Evolutionary conservation across 306 rosid genomes (phyloP).

Genomic region (Echinosophora koreensis): DNA sequence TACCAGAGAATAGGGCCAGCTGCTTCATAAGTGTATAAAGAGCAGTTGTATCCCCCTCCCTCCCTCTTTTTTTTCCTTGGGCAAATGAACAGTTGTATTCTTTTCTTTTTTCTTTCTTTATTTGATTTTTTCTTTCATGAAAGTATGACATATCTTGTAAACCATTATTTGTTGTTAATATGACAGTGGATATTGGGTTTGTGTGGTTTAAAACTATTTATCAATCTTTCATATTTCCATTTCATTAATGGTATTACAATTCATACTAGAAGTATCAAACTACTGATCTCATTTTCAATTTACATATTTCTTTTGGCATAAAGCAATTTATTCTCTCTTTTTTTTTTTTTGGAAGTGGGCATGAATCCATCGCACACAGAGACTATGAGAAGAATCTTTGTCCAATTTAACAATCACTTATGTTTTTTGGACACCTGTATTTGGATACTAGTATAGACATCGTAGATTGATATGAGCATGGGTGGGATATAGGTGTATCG

Average conservation of each 20-base stretch:
- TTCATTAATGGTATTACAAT: neutral
- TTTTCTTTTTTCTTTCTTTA: slow-evolving; percentile 3
- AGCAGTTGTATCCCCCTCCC: slow-evolving; percentile 38
- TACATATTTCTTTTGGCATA: neutral
- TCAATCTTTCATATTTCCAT: neutral
- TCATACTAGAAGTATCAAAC: neutral
- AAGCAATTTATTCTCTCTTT: neutral
- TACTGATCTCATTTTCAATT: neutral
- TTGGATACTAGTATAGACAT: no score
- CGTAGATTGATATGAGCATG: no score
- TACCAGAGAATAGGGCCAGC: slow-evolving; percentile 55
- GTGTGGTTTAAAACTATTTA: slow-evolving; percentile 38
- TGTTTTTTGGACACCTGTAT: no score
- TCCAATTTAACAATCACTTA: no score
- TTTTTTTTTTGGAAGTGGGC: neutral
- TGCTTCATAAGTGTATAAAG: slow-evolving; percentile 75
- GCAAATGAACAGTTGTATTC: slow-evolving; percentile 52
- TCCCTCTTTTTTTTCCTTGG: slow-evolving; percentile 9
- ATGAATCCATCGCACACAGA: no score
- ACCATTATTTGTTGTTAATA: slow-evolving; percentile 60
- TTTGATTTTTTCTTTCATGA: slow-evolving; percentile 43
- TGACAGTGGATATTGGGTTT: slow-evolving; percentile 44
- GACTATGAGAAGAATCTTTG: no score
- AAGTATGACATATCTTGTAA: slow-evolving; percentile 58
- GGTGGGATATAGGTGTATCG: no score